These are phyloP conservation scores for Taxawa tesnikishii DNA, from an alignment of 2,329 filamentous ascomycete genomes.

Conservation along the genomic window DNA sequence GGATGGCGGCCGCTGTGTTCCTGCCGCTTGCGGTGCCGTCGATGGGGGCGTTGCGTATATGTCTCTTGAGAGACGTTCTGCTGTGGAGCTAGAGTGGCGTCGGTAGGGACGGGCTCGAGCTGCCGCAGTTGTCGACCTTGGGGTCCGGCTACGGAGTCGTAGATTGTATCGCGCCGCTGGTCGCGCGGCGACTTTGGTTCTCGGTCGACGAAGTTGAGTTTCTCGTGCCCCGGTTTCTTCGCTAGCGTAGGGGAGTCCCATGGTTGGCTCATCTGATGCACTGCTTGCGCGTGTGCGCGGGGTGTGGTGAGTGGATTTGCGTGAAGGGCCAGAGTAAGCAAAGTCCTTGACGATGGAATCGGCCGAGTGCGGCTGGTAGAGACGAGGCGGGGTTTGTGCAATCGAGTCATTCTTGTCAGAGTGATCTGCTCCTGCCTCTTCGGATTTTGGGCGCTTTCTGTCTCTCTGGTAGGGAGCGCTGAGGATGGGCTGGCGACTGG, in stretches of 20 bases:
- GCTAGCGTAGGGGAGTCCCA: no score
- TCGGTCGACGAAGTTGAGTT: no score
- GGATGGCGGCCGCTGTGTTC: neutral
- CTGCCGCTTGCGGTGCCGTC: neutral
- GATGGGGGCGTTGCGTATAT: neutral
- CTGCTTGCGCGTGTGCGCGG: neutral
- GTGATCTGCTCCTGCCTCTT: neutral
- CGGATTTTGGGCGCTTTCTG: neutral
- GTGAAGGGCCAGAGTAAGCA: constrained; percentile 14
- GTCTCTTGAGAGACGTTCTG: neutral
- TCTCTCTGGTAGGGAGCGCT: neutral
- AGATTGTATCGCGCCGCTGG: no score
- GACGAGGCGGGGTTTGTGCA: constrained; percentile 13
- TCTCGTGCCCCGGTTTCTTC: no score
- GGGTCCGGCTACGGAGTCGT: no score
- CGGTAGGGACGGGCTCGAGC: neutral
- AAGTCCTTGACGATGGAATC: constrained; percentile 21
- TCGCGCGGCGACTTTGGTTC: no score
- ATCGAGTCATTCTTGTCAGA: constrained; percentile 12
- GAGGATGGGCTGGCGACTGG: constrained; percentile 1
- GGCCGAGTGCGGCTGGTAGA: constrained; percentile 16
- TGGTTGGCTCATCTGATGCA: no score
- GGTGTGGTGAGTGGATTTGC: neutral
- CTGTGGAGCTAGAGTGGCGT: neutral
- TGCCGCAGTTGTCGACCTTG: neutral